Base-by-base conservation (phyloP, 2,329 filamentous ascomycete species). In the Trichoderma sp. region DNA sequence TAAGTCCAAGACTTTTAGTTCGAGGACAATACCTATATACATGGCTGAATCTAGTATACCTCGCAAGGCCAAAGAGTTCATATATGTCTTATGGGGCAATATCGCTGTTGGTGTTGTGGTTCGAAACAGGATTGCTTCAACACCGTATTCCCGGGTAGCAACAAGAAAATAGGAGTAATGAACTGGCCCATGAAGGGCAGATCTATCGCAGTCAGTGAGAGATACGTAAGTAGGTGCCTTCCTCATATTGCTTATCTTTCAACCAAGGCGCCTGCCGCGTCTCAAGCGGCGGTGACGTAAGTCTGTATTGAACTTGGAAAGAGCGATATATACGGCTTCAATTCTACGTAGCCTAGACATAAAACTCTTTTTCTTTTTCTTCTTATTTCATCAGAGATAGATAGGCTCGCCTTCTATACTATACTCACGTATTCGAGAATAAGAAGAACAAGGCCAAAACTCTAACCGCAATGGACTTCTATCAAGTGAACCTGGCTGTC, bases 381-480 rank as follows among this genome's bases (percentile, higher is more conserved):
- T 53, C 12, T n/a, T 5, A 17, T n/a, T 0, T 42, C 6, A 6
- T 13, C 19, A 50, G 19, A 50, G 29, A 8, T 27, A 4, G 17
- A 25, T 27, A 4, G 17, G n/a, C 2, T 39, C 10, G 45, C 7
- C 25, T 22, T 54, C 4, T n/a, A 5, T 12, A 37, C 1, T 32
- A 17, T 4, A 25, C 19, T 3, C n/a, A 52, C 17, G 15, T n/a
- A n/a, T 22, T 25, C 7, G 2, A 13, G 22, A 25, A 15, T 1
- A 6, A 57, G 8, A 12, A 17, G 0, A 3, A 7, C 4, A 35
- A 61, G 27, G 12, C 6, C 17, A 12, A 4, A 8, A 6, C 13
- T 3, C 25, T 8, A 59, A 10, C 3, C 12, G 35, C 19, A 42
- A 68, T 70, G 69, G 27, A 64, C 39, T 70, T 70, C 29, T 70